A percentile compares a stretch with the other conserved stretches of the same genome.
These are phyloP conservation scores for Boechera stricta DNA, from an alignment of 345 rosid genomes.

Conservation along the genomic window DNA sequence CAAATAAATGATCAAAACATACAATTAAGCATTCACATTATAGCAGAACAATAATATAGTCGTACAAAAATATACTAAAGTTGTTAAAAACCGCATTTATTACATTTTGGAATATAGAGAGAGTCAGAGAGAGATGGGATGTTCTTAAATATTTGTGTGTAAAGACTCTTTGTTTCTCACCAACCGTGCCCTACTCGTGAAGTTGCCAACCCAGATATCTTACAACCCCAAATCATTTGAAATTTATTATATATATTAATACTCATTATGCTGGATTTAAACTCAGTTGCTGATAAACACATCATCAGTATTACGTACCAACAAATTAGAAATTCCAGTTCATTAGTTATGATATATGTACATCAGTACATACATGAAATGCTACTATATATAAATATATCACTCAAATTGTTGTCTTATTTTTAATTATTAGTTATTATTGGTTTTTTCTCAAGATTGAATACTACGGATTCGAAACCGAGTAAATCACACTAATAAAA, in stretches of 20 bases:
- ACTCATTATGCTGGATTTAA: neutral
- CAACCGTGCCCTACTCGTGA: constrained; percentile 72
- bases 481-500: neutral
- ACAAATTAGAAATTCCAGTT: no score
- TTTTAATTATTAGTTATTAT: no score
- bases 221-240: constrained; percentile 21
- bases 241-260: neutral
- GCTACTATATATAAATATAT: no score
- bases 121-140: constrained; percentile 26
- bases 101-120: neutral
- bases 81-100: constrained; percentile 14
- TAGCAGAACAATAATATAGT: neutral
- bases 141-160: constrained; percentile 17
- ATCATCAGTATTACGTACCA: neutral
- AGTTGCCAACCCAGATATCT: constrained; percentile 37
- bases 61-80: neutral
- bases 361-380: no score
- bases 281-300: neutral
- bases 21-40: neutral
- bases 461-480: neutral
- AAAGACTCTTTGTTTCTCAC: constrained; percentile 59
- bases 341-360: no score
- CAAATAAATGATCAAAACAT: neutral
- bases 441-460: neutral
- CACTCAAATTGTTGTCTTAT: no score